phyloP scores from a whole-genome alignment of 2,329 filamentous ascomycete species.

The Pestalotiopsis sp. region DNA sequence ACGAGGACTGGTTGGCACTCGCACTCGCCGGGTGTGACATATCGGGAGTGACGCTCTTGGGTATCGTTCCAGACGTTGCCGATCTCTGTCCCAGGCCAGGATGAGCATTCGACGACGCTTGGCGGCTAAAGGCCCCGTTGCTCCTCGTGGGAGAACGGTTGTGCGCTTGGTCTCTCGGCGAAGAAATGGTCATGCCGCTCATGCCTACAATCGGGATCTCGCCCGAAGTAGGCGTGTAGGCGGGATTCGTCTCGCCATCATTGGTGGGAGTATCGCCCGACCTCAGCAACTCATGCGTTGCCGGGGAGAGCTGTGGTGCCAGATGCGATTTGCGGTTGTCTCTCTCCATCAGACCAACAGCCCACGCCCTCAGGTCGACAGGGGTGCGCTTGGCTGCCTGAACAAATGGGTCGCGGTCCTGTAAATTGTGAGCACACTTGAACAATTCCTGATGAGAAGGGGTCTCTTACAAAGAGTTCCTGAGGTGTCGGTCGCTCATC shows the following conservation, averaged over 20 bases:
- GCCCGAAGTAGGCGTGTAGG: conserved; percentile 63
- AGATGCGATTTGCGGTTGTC: conserved; percentile 96
- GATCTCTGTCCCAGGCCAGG: conserved; percentile 55
- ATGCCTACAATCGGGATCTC: conserved; percentile 66
- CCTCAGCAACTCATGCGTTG: conserved; percentile 74
- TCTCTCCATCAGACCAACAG: conserved; percentile 87
- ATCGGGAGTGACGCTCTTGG: conserved; percentile 41
- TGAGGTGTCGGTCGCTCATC: conserved; percentile 88
- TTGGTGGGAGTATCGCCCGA: conserved; percentile 60
- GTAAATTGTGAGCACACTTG: conserved; percentile 23
- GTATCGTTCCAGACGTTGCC: conserved; percentile 52
- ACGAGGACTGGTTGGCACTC: conserved; percentile 49
- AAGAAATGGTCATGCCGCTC: conserved; percentile 43
- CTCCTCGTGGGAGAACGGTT: conserved; percentile 54
- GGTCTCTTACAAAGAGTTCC: conserved; percentile 76
- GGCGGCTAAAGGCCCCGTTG: conserved; percentile 44
- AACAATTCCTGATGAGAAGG: background rate
- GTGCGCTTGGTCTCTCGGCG: conserved; percentile 49
- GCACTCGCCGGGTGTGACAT: conserved; percentile 39
- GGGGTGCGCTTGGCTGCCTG: conserved; percentile 96
- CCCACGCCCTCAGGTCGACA: conserved; percentile 92
- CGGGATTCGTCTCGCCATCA: conserved; percentile 43
- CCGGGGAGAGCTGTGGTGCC: conserved; percentile 75
- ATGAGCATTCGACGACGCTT: conserved; percentile 45
- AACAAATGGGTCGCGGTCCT: conserved; percentile 93